Conservation (phyloP, 78 protist species). For the Creolimax fragrantissima region DNA sequence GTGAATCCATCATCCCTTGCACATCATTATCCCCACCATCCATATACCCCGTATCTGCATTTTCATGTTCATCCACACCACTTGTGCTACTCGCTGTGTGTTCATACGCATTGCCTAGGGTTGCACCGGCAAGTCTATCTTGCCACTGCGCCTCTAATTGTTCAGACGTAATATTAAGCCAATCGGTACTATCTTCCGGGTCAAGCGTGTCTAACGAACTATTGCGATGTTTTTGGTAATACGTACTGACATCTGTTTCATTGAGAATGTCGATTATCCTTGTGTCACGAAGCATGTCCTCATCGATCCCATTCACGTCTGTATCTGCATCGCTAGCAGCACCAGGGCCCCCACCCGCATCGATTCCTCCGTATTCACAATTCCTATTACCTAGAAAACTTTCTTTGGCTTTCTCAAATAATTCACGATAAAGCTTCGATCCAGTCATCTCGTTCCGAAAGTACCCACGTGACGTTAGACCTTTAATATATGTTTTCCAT, state of each 20-base stretch:
- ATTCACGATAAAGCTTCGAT: not conserved
- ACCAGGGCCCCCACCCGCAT: not conserved
- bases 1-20: not conserved
- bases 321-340: not conserved
- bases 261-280: not conserved
- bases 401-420: not conserved
- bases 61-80: not conserved
- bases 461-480: not conserved
- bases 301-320: not conserved
- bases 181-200: not conserved
- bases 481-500: not conserved
- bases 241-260: not conserved
- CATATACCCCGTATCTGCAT: not conserved
- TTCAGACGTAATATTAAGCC: not conserved
- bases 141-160: not conserved
- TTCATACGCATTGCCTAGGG: not conserved
- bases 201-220: not conserved
- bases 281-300: not conserved
- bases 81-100: not conserved
- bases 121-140: not conserved
- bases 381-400: not conserved
- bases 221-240: not conserved
- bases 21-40: not conserved
- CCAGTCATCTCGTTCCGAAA: too few relatives aligned
- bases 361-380: not conserved